Conservation (phyloP, 768 basidiomycete genomes). For the Terana coerulea region DNA sequence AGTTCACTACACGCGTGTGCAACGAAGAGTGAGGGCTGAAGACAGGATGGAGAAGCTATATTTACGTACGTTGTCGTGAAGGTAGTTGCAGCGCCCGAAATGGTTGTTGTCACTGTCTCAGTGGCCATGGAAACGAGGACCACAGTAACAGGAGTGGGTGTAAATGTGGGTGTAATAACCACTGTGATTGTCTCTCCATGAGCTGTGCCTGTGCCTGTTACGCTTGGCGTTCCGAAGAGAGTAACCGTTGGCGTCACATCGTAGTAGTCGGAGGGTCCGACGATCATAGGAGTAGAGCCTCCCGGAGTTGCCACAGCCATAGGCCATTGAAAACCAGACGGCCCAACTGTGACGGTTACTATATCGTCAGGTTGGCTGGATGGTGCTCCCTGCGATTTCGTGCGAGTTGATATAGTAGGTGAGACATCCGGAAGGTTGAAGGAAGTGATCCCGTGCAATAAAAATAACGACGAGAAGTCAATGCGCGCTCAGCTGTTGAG, state of each 20-base stretch:
- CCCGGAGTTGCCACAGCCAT: conserved; percentile 5
- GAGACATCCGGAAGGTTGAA: too few relatives aligned
- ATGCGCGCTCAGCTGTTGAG: too few relatives aligned
- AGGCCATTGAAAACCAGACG: conserved; percentile 15
- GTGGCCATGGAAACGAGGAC: conserved; percentile 16
- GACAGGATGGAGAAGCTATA: not conserved
- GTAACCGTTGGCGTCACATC: conserved; percentile 4
- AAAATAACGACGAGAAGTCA: too few relatives aligned
- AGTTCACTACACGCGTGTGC: conserved; percentile 4
- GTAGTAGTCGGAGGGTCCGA: conserved; percentile 2
- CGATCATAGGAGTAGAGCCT: conserved; percentile 17
- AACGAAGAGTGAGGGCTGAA: not conserved
- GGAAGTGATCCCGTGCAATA: too few relatives aligned
- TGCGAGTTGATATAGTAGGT: too few relatives aligned
- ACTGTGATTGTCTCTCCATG: conserved; percentile 21
- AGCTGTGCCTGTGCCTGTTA: conserved; percentile 16
- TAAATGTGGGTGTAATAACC: conserved; percentile 19
- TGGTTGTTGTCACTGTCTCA: conserved; percentile 6
- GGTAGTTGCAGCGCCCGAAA: not conserved
- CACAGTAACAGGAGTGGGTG: conserved; percentile 18
- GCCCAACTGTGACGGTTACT: conserved; percentile 14
- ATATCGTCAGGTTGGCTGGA: too few relatives aligned
- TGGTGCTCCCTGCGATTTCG: too few relatives aligned
- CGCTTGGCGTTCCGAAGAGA: conserved; percentile 5
- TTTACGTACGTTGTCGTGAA: conserved; percentile 12